Base-by-base conservation (phyloP, 371 early-diverging fungal species). In the Rhizopus delemar region DNA sequence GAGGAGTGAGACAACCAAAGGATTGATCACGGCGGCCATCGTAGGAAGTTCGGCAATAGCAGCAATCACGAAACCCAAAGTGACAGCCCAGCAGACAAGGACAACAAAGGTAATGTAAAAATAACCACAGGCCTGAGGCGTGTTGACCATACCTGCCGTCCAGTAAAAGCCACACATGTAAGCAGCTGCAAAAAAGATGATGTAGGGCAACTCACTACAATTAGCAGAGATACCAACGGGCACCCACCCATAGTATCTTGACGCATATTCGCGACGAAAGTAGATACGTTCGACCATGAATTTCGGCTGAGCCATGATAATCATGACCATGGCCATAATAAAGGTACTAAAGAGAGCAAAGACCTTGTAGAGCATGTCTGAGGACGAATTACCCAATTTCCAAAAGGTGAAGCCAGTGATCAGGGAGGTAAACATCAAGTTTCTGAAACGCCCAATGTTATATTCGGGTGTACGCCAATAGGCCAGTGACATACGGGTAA, bases 361-460 rank as follows among this genome's bases (percentile, higher is more conserved):
- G 48, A 88, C 73, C 46, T 86, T 75, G 63, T 87, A 87, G 53
- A 85, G 86, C 59, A 88, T 74, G 53, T 90, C 91, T 12, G 78
- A 56, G 12, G 82, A 68, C n/a, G 86, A 70, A 52, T 71, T 16
- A 8, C 73, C 71, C 3, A 84, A 66, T 39, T 86, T 81, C 82
- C 78, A 88, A 68, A 86, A 93, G 5, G 90, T 78, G 74, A 93
- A 86, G 15, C 90, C 91, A 55, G 86, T 78, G 33, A 88, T 73
- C 6, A 89, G 70, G 8, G 81, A 86, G 59, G 76, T 70, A 53
- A 81, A 63, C 59, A 68, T 53, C 48, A 76, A 70, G 53, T 77
- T 76, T 46, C 73, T 71, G 52, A 83, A 56, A 56, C 85, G 82
- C 48, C 87, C 87, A 63, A 86, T 73, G 65, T 89, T 89, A 73